Evolutionary conservation across 2,329 filamentous ascomycete genomes (phyloP).

Genomic region (Myrmaecium sp.): DNA sequence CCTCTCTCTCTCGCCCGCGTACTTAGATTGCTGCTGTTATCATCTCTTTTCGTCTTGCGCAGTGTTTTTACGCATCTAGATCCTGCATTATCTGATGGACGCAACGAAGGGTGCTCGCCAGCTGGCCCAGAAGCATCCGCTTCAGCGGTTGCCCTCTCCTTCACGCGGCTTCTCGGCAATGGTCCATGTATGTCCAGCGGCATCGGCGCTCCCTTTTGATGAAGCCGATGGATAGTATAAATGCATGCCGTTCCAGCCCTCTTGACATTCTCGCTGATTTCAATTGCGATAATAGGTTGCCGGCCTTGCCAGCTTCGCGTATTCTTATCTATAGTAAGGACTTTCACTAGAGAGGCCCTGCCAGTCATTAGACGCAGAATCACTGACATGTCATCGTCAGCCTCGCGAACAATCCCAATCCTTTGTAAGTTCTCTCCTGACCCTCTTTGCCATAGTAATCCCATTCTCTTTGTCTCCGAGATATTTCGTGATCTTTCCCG

Average conservation of each 20-base stretch:
- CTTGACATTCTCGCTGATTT: constrained; percentile 1
- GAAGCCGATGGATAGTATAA: too few relatives aligned
- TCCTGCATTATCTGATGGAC: too few relatives aligned
- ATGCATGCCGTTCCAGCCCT: not conserved
- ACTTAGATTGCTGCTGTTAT: too few relatives aligned
- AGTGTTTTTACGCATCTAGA: too few relatives aligned
- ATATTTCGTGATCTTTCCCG: not conserved
- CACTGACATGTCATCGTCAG: constrained; percentile 12
- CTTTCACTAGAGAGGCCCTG: constrained; percentile 2
- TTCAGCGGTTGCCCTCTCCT: constrained; percentile 50
- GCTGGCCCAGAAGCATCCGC: constrained; percentile 33
- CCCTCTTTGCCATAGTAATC: not conserved
- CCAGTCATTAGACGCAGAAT: constrained; percentile 1
- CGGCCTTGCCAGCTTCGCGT: constrained; percentile 28
- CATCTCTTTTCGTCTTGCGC: too few relatives aligned
- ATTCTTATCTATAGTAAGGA: constrained; percentile 24
- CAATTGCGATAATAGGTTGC: constrained; percentile 10
- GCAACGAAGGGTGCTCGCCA: constrained; percentile 8
- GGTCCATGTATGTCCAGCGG: constrained; percentile 32
- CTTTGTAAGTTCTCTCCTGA: constrained; percentile 3
- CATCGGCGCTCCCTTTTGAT: too few relatives aligned
- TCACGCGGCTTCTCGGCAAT: constrained; percentile 45
- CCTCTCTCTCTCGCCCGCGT: too few relatives aligned
- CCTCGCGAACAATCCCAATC: constrained; percentile 11
- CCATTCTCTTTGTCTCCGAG: too few relatives aligned